A percentile compares a stretch with the other conserved stretches of the same genome.
Evolutionary conservation across 139 green algal species (phyloP).

Genomic region (Dunaliella sp.): DNA sequence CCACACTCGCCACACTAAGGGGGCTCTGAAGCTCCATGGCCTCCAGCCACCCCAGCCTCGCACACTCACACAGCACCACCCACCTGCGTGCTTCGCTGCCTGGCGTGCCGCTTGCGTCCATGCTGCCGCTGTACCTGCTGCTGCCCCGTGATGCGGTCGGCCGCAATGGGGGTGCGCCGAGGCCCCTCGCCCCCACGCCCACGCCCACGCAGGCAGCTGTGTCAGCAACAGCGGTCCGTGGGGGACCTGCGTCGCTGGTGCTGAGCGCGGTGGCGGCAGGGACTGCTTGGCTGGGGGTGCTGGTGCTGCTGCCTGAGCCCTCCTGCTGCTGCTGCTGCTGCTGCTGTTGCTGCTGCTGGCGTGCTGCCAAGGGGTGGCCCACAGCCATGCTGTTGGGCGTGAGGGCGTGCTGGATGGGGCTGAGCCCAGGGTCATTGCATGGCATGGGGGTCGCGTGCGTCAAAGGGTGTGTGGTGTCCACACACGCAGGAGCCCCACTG

Average conservation of each 20-base stretch:
- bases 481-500: no score
- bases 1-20: neutral
- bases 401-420: neutral
- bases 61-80: neutral
- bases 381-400: no score
- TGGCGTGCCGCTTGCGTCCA: neutral
- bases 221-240: neutral
- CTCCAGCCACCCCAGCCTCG: neutral
- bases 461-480: no score
- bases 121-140: neutral
- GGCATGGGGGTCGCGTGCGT: no score
- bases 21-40: no score
- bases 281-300: neutral
- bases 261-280: neutral
- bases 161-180: no score
- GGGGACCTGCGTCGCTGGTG: neutral
- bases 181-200: no score
- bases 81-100: neutral
- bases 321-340: neutral
- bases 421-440: no score
- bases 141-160: no score
- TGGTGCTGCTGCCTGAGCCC: neutral
- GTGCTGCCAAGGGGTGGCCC: no score
- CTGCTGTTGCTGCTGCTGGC: neutral
- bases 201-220: no score